Conservation (phyloP, 2,329 filamentous ascomycete genomes). For the Hypocreales sp. region DNA sequence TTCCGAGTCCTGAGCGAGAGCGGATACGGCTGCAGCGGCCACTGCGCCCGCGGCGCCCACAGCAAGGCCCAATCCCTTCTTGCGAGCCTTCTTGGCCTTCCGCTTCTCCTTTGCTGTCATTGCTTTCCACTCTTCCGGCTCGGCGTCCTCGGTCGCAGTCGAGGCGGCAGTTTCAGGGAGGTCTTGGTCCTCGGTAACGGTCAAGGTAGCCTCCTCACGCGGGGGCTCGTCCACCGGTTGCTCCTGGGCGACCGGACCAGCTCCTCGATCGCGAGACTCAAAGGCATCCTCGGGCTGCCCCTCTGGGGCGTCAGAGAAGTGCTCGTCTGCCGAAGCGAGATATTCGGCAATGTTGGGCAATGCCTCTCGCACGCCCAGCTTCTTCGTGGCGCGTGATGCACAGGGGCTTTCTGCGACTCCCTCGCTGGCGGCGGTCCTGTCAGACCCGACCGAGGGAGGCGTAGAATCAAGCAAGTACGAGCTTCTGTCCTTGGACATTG, state of each 20-base stretch:
- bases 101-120: slow-evolving; percentile 7
- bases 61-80: slow-evolving; percentile 3
- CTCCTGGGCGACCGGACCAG: background rate
- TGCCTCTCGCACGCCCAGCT: slow-evolving; percentile 3
- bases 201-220: background rate
- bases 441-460: slow-evolving; percentile 16
- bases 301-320: slow-evolving; percentile 19
- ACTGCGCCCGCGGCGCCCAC: slow-evolving; percentile 2
- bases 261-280: slow-evolving; percentile 1
- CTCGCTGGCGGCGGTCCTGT: slow-evolving; percentile 10
- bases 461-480: slow-evolving; percentile 25
- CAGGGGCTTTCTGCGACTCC: slow-evolving; percentile 7
- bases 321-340: slow-evolving; percentile 18
- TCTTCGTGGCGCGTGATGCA: slow-evolving; percentile 11
- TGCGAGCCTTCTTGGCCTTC: slow-evolving; percentile 8
- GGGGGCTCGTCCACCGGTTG: slow-evolving; percentile 1
- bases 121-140: slow-evolving; percentile 4
- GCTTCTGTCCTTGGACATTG: slow-evolving; percentile 25
- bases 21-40: slow-evolving; percentile 1
- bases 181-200: too few relatives aligned
- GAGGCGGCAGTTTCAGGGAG: slow-evolving; percentile 2
- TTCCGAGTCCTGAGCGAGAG: slow-evolving; percentile 1
- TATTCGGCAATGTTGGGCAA: slow-evolving; percentile 13
- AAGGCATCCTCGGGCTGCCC: slow-evolving; percentile 8
- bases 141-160: slow-evolving; percentile 3